Evolutionary conservation across 805 yeast genomes (phyloP), one percentile per base, ranked within the genome.

Genomic region (Kodamaea sagamina): DNA sequence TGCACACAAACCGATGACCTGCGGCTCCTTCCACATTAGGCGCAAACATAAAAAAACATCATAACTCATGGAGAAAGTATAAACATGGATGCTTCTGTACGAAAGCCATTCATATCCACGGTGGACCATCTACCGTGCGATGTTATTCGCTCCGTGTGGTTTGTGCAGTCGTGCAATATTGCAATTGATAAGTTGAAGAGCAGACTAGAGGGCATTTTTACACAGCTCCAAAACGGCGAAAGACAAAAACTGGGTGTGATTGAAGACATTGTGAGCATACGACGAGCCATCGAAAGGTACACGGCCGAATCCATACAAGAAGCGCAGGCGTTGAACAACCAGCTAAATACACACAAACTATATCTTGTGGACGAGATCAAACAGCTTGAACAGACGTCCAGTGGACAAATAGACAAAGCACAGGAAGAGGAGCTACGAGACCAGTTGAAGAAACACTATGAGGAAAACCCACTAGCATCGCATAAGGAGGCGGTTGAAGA

Each of bases 91-190:
- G 27, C 38, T 12, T 29, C 42, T 16, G 13, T 39, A n/a, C 43
- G 43, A 32, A 41, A 41, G 28, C 28, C 44, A 8, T 71, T 66
- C 49, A 63, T 71, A 24, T 61, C 73, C 16, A 68, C 74, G 4
- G 57, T 70, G 7, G 76, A 71, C 46, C 76, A 71, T 47, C 54
- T 71, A 27, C 75, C 76, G 18, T 63, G 74, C 43, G 76, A 71
- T 43, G 54, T 71, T 3, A 59, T 70, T 32, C 64, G 76, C 37
- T 65, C 73, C 6, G 51, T 70, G 7, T 71, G 76, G 76, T 51
- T 69, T 12, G 59, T 71, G 3, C 76, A 71, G 41, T 50, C 63
- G 10, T 59, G 69, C 39, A 71, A 70, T 42, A 50, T 67, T 15
- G 39, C 53, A 7, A 53, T 61, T 3, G 58, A 54, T 17, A 57